Base-by-base conservation (phyloP, 2,329 filamentous ascomycete genomes). In the Nothophaeocryptopus gaeumannii region DNA sequence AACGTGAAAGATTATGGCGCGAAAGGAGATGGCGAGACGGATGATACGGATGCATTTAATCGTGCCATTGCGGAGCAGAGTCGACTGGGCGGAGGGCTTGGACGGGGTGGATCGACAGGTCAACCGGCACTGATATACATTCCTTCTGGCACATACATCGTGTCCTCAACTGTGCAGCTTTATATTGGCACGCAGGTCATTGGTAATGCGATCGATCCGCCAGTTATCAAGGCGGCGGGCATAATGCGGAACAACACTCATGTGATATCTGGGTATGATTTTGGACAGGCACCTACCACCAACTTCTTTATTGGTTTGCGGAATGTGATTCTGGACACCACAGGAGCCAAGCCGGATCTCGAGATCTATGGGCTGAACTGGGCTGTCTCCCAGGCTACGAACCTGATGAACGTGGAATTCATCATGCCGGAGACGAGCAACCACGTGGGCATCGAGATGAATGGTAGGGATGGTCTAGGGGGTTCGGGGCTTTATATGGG, bases 181-280 rank as follows among this genome's bases (percentile, higher is more conserved):
- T 86, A 85, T 70, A 96, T 96, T 77, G 95, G 95, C 74, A 95
- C 91, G 9, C 89, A 95, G 69, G 82, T 96, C 54, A 77, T 96
- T 33, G 91, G 91, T 47, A 89, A 96, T 73, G 83, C 85, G 39
- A 62, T 80, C 60, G 74, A 79, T 54, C 70, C 83, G 8, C 90
- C 91, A 0, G 85, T 84, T 0, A 77, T 96, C 69, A 61, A 57
- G 47, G 72, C 72, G 16, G 96, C 64, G 2, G 35, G 47, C 9
- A 37, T 43, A 10, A 47, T 53, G 39, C 53, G 42, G 34, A 58
- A 56, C 32, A 46, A 51, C n/a, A 58, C 56, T 7, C 44, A 52
- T 8, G 36, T 59, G 8, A 53, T 63, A 26, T 55, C 57, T 20
- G 62, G 50, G 12, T 58, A 56, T 30, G 62, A 63, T 36, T 58